Percentiles rank a stretch among this genome's conserved stretches.
Evolutionary conservation across 1,284 basidiomycete genomes (phyloP).

Genomic region (Sutorius eximius): DNA sequence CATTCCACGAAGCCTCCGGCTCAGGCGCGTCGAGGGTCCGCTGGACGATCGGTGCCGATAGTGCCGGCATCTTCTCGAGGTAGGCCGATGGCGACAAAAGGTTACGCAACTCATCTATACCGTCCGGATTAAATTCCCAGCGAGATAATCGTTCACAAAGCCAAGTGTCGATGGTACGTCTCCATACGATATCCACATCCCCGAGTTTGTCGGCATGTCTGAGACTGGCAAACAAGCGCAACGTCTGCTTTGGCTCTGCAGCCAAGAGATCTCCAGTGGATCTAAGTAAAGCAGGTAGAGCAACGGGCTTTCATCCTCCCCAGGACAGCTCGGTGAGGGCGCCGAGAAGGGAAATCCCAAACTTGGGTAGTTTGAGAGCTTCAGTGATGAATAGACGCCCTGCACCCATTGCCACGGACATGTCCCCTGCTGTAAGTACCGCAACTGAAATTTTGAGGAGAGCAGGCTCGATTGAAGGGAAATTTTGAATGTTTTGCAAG

Average conservation of each 20-base stretch:
- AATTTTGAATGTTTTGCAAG: slow-evolving; percentile 42
- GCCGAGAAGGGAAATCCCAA: slow-evolving; percentile 57
- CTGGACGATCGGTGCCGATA: slow-evolving; percentile 53
- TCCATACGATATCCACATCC: slow-evolving; percentile 60
- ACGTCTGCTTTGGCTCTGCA: slow-evolving; percentile 38
- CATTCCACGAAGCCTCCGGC: slow-evolving; percentile 35
- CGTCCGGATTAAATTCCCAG: slow-evolving; percentile 35
- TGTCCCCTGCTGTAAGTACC: slow-evolving; percentile 59
- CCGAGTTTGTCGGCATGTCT: slow-evolving; percentile 46
- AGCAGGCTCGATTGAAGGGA: slow-evolving; percentile 37
- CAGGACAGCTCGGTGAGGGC: slow-evolving; percentile 62
- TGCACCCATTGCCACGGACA: slow-evolving; percentile 60
- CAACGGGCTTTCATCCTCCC: slow-evolving; percentile 73
- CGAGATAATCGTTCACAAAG: slow-evolving; percentile 31
- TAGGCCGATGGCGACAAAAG: slow-evolving; percentile 53
- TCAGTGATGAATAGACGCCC: slow-evolving; percentile 61
- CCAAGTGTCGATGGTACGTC: slow-evolving; percentile 49
- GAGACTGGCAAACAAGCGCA: slow-evolving; percentile 54
- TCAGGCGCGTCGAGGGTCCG: slow-evolving; percentile 39
- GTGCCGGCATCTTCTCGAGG: slow-evolving; percentile 43
- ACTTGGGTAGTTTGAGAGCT: slow-evolving; percentile 39
- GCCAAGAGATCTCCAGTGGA: slow-evolving; percentile 48
- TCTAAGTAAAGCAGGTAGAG: slow-evolving; percentile 55
- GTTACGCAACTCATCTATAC: slow-evolving; percentile 45
- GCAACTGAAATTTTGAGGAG: slow-evolving; percentile 53